Base-by-base conservation (phyloP, 1,284 basidiomycete species). In the Fomes fomentarius region DNA sequence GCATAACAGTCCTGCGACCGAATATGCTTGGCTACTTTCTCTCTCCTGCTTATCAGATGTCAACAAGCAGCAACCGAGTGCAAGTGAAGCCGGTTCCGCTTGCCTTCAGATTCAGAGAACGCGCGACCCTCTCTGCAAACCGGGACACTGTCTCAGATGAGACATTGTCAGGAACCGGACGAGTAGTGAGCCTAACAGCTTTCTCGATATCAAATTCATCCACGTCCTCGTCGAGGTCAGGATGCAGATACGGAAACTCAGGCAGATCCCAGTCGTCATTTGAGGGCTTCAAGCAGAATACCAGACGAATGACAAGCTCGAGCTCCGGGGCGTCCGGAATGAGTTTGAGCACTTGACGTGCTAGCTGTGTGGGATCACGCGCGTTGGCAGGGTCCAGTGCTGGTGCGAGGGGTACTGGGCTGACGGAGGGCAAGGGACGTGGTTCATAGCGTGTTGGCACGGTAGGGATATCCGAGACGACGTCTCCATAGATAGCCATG, bases 201-300 rank as follows among this genome's bases (percentile, higher is more conserved):
- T 72, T 72, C 52, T 85, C 81, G 12, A 90, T 66, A 64, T 82
- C 79, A 52, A 82, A 73, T 33, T 80, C 76, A 4, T 76, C 72
- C 1, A 75, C 71, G 17, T 78, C 75, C 68, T 78, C 54, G 24
- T 75, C 72, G 10, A 85, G 62, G 61, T 83, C 76, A 12, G 85
- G 78, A 61, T 85, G 83, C 15, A 90, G 63, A 66, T 85, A 80
- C 0, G 89, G 89, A 64, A 90, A 91, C 14, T 83, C 80, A 2
- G 81, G 81, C 34, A 83, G 71, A 57, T 91, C 88, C 88, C 89
- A 91, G 58, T 91, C 87, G 19, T 89, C 85, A 58, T 82, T 80
- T 11, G 79, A 74, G 1, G 87, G 86, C 64, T 91, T 91, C 49
- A 91, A 70, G 65, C 88, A 90, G 59, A 90, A 86, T 77, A 90